phyloP scores from a whole-genome alignment of 1,139 yeast species.

The Arxiozyma slooffiae region DNA sequence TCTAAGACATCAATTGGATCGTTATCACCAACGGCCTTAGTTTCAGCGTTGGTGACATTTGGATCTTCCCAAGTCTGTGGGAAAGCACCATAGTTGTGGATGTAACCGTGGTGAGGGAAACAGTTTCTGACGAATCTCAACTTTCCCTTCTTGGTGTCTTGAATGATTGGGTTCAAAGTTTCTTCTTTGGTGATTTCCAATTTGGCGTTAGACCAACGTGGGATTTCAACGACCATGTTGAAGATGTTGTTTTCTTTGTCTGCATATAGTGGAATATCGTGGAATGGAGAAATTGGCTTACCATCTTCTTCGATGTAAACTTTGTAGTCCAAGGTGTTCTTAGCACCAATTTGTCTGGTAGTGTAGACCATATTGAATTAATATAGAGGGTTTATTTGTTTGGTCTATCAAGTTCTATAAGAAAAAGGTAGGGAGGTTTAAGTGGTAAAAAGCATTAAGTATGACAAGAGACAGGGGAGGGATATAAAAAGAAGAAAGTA shows the following conservation, averaged over 20 bases:
- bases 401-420: neutral
- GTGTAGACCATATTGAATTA: slow-evolving; percentile 50
- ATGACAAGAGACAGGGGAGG: too few species aligned
- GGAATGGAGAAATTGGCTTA: slow-evolving; percentile 65
- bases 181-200: slow-evolving; percentile 65
- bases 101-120: slow-evolving; percentile 85
- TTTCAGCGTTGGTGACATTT: slow-evolving; percentile 55
- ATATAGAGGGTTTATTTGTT: neutral
- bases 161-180: slow-evolving; percentile 71
- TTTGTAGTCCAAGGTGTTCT: slow-evolving; percentile 83
- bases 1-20: slow-evolving; percentile 90
- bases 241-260: slow-evolving; percentile 56
- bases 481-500: too few species aligned
- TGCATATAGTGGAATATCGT: slow-evolving; percentile 63
- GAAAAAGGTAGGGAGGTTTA: too few species aligned
- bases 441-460: too few species aligned
- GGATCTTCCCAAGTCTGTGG: slow-evolving; percentile 97
- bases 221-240: slow-evolving; percentile 83
- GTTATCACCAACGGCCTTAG: slow-evolving; percentile 77
- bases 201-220: slow-evolving; percentile 87
- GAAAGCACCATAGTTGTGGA: slow-evolving; percentile 88
- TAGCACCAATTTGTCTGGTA: slow-evolving; percentile 83
- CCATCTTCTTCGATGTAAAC: slow-evolving; percentile 65
- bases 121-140: slow-evolving; percentile 77
- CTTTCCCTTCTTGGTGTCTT: slow-evolving; percentile 77